phyloP scores from a whole-genome alignment of 2,329 filamentous ascomycete genomes.

The Achaetomium macrosporum region DNA sequence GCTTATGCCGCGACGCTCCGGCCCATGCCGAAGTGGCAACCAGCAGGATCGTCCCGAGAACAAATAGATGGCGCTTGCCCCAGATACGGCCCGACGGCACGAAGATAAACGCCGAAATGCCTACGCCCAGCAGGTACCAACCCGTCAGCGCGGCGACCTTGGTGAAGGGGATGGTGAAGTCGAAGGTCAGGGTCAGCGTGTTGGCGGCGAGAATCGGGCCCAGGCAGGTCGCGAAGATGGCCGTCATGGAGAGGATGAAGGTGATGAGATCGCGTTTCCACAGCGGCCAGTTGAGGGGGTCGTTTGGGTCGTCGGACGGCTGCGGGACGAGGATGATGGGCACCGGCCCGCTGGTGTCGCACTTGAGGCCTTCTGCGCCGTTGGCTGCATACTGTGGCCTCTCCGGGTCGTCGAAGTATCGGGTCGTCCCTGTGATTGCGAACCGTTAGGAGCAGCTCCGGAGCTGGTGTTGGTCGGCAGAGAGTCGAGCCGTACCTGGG shows the following conservation, averaged over 20 bases:
- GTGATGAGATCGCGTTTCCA: constrained; percentile 81
- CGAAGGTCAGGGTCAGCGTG: constrained; percentile 67
- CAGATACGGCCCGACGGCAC: constrained; percentile 84
- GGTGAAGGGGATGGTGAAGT: constrained; percentile 63
- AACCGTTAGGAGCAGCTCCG: constrained; percentile 2
- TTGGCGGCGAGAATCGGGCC: constrained; percentile 85
- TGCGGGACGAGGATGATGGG: constrained; percentile 80
- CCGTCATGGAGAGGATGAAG: constrained; percentile 68
- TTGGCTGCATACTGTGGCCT: constrained; percentile 39
- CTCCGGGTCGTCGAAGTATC: constrained; percentile 57
- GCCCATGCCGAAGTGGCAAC: constrained; percentile 74
- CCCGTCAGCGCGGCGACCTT: constrained; percentile 76
- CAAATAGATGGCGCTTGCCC: constrained; percentile 86
- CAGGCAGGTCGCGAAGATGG: constrained; percentile 77
- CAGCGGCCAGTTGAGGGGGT: constrained; percentile 79
- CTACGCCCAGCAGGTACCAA: constrained; percentile 79
- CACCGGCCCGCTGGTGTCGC: constrained; percentile 58
- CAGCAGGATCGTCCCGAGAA: constrained; percentile 69
- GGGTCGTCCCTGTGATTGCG: constrained; percentile 47
- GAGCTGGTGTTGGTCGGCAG: neutral
- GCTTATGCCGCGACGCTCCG: constrained; percentile 60
- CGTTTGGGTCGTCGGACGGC: constrained; percentile 84
- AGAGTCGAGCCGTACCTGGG: constrained; percentile 52
- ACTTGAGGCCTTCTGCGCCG: constrained; percentile 55
- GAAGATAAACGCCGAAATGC: constrained; percentile 74